Conservation (phyloP, 768 basidiomycete species). For the Boletus sp. region DNA sequence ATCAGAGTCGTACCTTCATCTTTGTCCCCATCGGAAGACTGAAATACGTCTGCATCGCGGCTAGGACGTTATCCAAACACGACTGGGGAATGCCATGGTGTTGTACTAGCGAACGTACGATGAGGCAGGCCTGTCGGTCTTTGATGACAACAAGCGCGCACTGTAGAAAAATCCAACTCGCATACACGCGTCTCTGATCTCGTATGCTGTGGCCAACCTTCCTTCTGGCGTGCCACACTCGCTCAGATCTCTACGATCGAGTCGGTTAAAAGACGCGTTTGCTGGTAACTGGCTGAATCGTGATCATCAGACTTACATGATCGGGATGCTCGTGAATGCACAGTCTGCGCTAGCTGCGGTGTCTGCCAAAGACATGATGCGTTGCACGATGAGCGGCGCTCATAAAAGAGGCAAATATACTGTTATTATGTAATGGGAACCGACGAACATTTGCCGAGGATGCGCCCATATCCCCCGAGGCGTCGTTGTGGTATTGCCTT, state of each 20-base stretch:
- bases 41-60: slow-evolving; percentile 62
- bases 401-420: too few relatives aligned
- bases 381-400: neutral
- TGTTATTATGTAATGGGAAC: neutral
- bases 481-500: too few relatives aligned
- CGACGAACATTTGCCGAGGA: neutral
- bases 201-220: slow-evolving; percentile 46
- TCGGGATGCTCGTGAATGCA: slow-evolving; percentile 24
- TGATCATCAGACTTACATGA: slow-evolving; percentile 20
- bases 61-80: slow-evolving; percentile 43
- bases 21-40: slow-evolving; percentile 58
- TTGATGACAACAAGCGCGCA: slow-evolving; percentile 25
- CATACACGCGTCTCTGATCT: slow-evolving; percentile 73
- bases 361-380: slow-evolving; percentile 22
- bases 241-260: slow-evolving; percentile 17
- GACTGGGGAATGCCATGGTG: slow-evolving; percentile 71
- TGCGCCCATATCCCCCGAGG: neutral
- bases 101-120: slow-evolving; percentile 46
- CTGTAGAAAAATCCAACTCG: slow-evolving; percentile 86
- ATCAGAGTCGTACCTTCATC: slow-evolving; percentile 47
- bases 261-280: neutral
- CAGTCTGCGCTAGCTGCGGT: slow-evolving; percentile 15
- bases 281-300: too few relatives aligned
- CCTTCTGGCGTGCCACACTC: slow-evolving; percentile 23
- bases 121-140: neutral